A percentile compares a stretch with the other conserved stretches of the same genome.
Conservation (phyloP, 2,329 filamentous ascomycete species). For the Trichoderma sp. region DNA sequence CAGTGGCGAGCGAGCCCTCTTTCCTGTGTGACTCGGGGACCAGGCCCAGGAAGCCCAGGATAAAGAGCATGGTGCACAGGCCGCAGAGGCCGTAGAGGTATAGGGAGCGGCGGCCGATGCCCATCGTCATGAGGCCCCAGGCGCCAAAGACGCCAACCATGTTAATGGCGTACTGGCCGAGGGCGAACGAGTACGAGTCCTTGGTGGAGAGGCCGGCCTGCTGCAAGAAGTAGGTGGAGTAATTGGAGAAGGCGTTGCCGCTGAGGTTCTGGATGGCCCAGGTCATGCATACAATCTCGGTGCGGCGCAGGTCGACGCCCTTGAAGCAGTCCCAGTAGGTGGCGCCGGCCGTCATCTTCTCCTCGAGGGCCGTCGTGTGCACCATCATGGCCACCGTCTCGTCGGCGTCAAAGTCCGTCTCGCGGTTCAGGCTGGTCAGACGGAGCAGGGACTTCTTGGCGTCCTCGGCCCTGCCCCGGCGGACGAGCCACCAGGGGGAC, state of each 20-base stretch:
- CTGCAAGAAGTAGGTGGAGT: slow-evolving; percentile 65
- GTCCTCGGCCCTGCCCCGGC: slow-evolving; percentile 63
- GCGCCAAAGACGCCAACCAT: slow-evolving; percentile 80
- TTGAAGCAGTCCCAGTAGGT: slow-evolving; percentile 83
- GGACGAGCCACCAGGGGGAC: slow-evolving; percentile 76
- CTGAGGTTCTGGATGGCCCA: slow-evolving; percentile 67
- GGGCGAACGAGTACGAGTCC: slow-evolving; percentile 60
- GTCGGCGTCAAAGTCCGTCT: slow-evolving; percentile 76
- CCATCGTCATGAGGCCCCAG: slow-evolving; percentile 76
- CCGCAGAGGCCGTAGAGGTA: slow-evolving; percentile 76
- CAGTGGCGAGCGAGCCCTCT: slow-evolving; percentile 72
- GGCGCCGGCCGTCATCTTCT: slow-evolving; percentile 71
- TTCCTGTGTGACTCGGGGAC: slow-evolving; percentile 62
- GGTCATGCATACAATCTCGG: slow-evolving; percentile 67
- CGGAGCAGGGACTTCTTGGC: slow-evolving; percentile 68
- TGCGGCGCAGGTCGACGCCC: slow-evolving; percentile 75
- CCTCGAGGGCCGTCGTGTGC: slow-evolving; percentile 80
- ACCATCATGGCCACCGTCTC: slow-evolving; percentile 92
- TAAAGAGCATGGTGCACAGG: slow-evolving; percentile 74
- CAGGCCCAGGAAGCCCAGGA: slow-evolving; percentile 82
- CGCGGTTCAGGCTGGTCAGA: slow-evolving; percentile 62
- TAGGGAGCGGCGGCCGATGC: slow-evolving; percentile 73
- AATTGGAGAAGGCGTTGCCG: slow-evolving; percentile 66
- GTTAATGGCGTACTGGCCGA: slow-evolving; percentile 70
- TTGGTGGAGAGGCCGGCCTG: slow-evolving; percentile 58